A percentile compares a stretch with the other conserved stretches of the same genome.
Conservation (phyloP, 2,329 filamentous ascomycete genomes). For the Stagonosporopsis cucurbitacearum region DNA sequence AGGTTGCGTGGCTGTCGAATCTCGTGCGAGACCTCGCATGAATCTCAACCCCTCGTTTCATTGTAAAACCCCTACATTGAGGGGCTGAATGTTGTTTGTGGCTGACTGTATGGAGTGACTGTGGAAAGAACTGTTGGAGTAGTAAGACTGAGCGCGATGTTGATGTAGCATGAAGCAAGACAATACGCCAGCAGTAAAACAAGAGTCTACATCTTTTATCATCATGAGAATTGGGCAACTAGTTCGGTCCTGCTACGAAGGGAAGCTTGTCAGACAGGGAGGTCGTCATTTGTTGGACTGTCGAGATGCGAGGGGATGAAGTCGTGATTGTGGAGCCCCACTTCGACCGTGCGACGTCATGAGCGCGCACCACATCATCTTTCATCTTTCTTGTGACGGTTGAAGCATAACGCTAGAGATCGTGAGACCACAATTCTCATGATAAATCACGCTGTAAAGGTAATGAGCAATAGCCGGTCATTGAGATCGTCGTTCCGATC, state of each 20-base stretch:
- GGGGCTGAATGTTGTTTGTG: neutral
- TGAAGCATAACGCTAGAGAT: neutral
- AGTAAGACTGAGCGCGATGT: neutral
- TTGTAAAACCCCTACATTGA: neutral
- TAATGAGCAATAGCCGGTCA: neutral
- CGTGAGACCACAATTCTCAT: neutral
- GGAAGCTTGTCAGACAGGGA: neutral
- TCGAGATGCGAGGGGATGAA: neutral
- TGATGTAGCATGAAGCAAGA: neutral
- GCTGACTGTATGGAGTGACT: neutral
- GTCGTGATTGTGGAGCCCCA: neutral
- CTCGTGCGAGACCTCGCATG: constrained; percentile 9
- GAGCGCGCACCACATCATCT: neutral
- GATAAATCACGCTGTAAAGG: neutral
- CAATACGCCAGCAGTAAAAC: neutral
- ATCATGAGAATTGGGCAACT: neutral
- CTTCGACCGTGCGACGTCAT: neutral
- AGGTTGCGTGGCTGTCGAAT: constrained; percentile 1
- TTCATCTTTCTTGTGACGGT: neutral
- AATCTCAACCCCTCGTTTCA: neutral
- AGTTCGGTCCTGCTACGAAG: neutral
- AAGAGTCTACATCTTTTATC: too few relatives aligned
- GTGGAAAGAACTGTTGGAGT: neutral
- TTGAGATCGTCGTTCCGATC: neutral
- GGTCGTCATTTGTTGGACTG: neutral